phyloP scores from a whole-genome alignment of 2,329 filamentous ascomycete genomes.

The Saccharata proteae region DNA sequence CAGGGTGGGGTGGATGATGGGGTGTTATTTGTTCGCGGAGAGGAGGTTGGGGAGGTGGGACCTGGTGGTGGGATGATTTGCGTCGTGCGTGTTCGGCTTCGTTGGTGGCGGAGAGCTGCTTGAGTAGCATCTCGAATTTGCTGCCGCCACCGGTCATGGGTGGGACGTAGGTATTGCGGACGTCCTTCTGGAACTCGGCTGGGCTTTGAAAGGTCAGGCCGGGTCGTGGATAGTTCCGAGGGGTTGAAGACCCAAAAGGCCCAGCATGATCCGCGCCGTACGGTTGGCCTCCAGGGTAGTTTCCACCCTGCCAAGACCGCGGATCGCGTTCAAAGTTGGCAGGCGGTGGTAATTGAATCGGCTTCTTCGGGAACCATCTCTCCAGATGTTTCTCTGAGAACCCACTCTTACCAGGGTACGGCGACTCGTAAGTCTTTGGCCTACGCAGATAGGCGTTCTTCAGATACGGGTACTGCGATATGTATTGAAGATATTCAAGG shows the following conservation, averaged over 20 bases:
- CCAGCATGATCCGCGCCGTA: not conserved
- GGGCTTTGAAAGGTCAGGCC: constrained; percentile 30
- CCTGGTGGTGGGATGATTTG: constrained; percentile 4
- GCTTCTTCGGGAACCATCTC: too few relatives aligned
- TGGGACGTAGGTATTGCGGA: constrained; percentile 15
- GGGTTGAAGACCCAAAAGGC: too few relatives aligned
- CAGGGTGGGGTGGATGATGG: too few relatives aligned
- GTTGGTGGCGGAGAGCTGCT: constrained; percentile 13
- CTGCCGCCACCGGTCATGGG: constrained; percentile 18
- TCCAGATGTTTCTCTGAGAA: too few relatives aligned
- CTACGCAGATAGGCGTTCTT: constrained; percentile 32
- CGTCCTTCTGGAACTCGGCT: constrained; percentile 32
- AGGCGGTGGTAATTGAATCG: too few relatives aligned
- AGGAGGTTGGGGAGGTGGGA: not conserved
- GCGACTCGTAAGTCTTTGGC: constrained; percentile 35
- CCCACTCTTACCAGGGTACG: constrained; percentile 18
- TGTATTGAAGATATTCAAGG: constrained; percentile 28
- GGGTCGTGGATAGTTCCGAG: constrained; percentile 15
- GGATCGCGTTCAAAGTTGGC: too few relatives aligned
- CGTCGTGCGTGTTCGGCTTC: constrained; percentile 11
- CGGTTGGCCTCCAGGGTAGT: too few relatives aligned
- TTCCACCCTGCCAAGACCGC: too few relatives aligned
- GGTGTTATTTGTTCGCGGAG: not conserved
- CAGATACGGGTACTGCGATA: constrained; percentile 34
- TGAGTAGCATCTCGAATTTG: constrained; percentile 19